Percentiles rank a stretch among this genome's conserved stretches.
Evolutionary conservation across 805 yeast species (phyloP).

Genomic region (Lipomyces kockii): DNA sequence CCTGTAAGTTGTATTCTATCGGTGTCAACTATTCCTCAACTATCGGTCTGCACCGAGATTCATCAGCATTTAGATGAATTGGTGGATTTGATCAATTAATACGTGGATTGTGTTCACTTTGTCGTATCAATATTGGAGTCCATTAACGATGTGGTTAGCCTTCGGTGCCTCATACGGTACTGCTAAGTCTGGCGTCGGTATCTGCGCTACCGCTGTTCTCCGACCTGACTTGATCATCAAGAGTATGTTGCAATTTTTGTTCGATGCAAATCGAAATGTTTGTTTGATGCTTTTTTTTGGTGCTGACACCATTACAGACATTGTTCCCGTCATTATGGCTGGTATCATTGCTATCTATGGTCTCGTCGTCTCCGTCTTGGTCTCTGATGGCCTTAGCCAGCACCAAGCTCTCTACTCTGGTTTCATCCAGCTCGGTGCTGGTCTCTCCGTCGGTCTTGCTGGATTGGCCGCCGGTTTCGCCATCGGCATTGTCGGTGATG

Average conservation of each 20-base stretch:
- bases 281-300: not conserved
- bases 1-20: slow-evolving; percentile 56
- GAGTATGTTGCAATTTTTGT: slow-evolving; percentile 30
- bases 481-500: slow-evolving; percentile 92
- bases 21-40: not conserved
- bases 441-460: slow-evolving; percentile 93
- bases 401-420: slow-evolving; percentile 90
- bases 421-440: slow-evolving; percentile 97
- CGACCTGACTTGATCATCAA: slow-evolving; percentile 97
- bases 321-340: slow-evolving; percentile 97
- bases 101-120: not conserved
- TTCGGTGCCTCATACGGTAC: slow-evolving; percentile 99
- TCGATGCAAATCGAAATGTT: not conserved
- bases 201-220: slow-evolving; percentile 96
- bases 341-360: slow-evolving; percentile 98
- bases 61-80: not conserved
- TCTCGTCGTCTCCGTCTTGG: slow-evolving; percentile 91
- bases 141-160: slow-evolving; percentile 52
- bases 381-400: slow-evolving; percentile 84
- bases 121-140: not conserved
- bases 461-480: slow-evolving; percentile 97
- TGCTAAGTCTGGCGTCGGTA: slow-evolving; percentile 98
- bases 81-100: not conserved
- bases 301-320: slow-evolving; percentile 22
- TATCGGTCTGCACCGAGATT: too few relatives aligned